Evolutionary conservation across 805 yeast genomes (phyloP).

Genomic region (Schizosaccharomyces osmophilus): DNA sequence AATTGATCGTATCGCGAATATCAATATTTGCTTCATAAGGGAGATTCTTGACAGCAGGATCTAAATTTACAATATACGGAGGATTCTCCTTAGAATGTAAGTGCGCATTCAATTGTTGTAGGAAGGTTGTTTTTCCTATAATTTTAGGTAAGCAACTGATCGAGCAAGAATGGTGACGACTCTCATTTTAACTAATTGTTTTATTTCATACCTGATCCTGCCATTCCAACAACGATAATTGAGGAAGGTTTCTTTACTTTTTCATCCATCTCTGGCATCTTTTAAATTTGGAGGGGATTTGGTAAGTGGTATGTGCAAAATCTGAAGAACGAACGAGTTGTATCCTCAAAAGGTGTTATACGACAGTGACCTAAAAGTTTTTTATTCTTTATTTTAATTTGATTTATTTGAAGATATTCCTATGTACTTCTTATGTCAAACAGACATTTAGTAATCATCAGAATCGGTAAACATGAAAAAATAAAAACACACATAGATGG

Average conservation of each 20-base stretch:
- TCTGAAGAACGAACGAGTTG: too few relatives aligned
- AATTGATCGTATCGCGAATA: conserved; percentile 85
- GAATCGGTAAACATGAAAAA: too few relatives aligned
- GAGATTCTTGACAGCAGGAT: conserved; percentile 86
- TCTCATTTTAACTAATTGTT: background rate
- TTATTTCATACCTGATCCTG: conserved; percentile 2
- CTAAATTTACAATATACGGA: conserved; percentile 82
- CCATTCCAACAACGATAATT: conserved; percentile 3
- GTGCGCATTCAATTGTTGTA: conserved; percentile 83
- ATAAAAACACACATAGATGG: too few relatives aligned
- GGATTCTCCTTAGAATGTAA: conserved; percentile 41
- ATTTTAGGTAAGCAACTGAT: conserved; percentile 26
- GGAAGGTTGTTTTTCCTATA: conserved; percentile 70
- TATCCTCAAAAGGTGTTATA: too few relatives aligned
- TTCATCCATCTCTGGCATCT: background rate
- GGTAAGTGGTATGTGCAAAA: too few relatives aligned
- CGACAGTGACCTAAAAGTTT: too few relatives aligned
- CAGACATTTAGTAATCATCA: too few relatives aligned
- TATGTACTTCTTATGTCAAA: too few relatives aligned
- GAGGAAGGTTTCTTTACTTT: background rate
- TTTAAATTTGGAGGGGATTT: background rate
- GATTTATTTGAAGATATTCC: too few relatives aligned
- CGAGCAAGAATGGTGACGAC: too few relatives aligned
- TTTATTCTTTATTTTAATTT: too few relatives aligned
- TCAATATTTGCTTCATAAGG: conserved; percentile 90